phyloP scores from a whole-genome alignment of 164 flowering plant species.

The Chimonanthus salicifolius region DNA sequence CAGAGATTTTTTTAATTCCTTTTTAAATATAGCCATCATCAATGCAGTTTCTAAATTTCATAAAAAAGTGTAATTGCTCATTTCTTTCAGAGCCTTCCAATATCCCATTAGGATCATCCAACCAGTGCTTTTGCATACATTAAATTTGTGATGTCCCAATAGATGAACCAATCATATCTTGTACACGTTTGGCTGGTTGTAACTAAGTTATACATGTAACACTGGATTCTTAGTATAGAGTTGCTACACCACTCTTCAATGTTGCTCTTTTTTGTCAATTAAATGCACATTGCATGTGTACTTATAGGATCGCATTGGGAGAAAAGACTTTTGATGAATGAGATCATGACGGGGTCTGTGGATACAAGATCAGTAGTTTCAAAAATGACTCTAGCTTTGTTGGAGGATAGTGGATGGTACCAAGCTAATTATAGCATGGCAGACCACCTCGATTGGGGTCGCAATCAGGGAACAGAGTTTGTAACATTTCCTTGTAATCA shows the following conservation, averaged over 20 bases:
- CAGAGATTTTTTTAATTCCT: neutral
- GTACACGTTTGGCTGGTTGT: too few species aligned
- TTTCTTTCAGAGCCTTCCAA: too few species aligned
- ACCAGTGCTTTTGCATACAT: too few species aligned
- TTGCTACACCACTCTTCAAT: too few species aligned
- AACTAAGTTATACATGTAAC: too few species aligned
- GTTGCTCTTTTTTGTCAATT: neutral
- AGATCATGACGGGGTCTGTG: constrained; percentile 99
- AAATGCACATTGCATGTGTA: neutral
- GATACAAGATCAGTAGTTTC: constrained; percentile 99
- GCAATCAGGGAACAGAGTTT: constrained; percentile 90
- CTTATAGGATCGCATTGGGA: constrained; percentile 97
- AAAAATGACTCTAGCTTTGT: constrained; percentile 90
- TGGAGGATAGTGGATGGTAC: constrained; percentile 99
- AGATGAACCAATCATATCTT: too few species aligned
- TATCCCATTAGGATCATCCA: too few species aligned
- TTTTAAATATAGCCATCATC: too few species aligned
- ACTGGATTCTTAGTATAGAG: too few species aligned
- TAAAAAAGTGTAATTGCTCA: too few species aligned
- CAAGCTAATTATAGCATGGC: constrained; percentile 95
- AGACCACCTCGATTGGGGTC: constrained; percentile 96
- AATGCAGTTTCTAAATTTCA: too few species aligned
- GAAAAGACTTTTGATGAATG: constrained; percentile 97
- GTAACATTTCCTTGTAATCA: constrained; percentile 87
- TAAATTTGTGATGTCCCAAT: too few species aligned